Evolutionary conservation across 2,329 filamentous ascomycete genomes (phyloP).

Genomic region (Alternaria infectoria): DNA sequence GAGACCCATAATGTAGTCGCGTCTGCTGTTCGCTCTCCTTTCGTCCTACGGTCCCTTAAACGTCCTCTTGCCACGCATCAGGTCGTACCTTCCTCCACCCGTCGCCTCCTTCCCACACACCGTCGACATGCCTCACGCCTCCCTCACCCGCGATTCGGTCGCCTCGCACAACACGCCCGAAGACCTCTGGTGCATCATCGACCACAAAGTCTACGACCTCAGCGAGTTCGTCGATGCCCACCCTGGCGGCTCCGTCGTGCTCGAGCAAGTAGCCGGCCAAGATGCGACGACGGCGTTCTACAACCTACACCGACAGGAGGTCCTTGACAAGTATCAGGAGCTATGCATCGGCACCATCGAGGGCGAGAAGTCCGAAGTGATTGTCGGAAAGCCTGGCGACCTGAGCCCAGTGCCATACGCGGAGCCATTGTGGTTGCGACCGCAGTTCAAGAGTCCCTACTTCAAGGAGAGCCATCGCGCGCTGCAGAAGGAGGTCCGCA

Average conservation of each 20-base stretch:
- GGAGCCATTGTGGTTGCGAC: slow-evolving; percentile 82
- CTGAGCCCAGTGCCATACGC: slow-evolving; percentile 81
- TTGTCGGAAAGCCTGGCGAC: slow-evolving; percentile 72
- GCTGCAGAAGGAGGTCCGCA: slow-evolving; percentile 72
- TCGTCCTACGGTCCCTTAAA: not conserved
- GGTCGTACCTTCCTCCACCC: not conserved
- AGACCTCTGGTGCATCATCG: slow-evolving; percentile 82
- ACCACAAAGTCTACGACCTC: slow-evolving; percentile 86
- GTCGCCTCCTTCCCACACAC: not conserved
- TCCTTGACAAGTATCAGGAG: slow-evolving; percentile 78
- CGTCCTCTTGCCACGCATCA: not conserved
- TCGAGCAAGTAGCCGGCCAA: slow-evolving; percentile 78
- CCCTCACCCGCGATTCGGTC: slow-evolving; percentile 65
- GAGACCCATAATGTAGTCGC: slow-evolving; percentile 15
- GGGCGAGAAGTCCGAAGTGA: slow-evolving; percentile 76
- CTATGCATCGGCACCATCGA: slow-evolving; percentile 77
- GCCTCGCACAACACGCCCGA: slow-evolving; percentile 77
- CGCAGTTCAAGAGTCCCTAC: slow-evolving; percentile 79
- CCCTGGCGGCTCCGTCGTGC: slow-evolving; percentile 79
- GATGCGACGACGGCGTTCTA: slow-evolving; percentile 87
- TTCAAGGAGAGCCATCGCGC: slow-evolving; percentile 76
- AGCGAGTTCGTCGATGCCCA: slow-evolving; percentile 86
- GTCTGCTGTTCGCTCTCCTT: slow-evolving; percentile 1
- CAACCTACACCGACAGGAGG: slow-evolving; percentile 89
- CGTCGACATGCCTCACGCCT: slow-evolving; percentile 38